phyloP scores from a whole-genome alignment of 1,284 basidiomycete species.

The Leccinum pachyderme region DNA sequence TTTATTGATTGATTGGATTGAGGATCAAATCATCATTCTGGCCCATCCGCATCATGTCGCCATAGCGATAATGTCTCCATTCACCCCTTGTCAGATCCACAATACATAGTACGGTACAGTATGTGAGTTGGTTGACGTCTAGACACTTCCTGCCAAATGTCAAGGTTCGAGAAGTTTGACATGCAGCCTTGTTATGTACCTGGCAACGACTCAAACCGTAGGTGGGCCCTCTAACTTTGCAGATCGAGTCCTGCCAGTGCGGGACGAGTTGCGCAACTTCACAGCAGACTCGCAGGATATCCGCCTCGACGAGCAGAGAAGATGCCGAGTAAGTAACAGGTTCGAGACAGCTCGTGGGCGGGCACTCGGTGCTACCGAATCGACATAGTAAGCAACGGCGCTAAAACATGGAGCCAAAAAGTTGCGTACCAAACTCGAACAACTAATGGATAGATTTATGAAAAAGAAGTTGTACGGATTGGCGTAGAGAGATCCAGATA shows the following conservation, averaged over 20 bases:
- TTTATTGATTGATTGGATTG: background rate
- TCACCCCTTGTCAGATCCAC: too few relatives aligned
- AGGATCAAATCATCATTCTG: background rate
- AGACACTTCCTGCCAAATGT: constrained; percentile 6
- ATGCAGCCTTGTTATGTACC: background rate
- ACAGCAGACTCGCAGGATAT: too few relatives aligned
- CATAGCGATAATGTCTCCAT: background rate
- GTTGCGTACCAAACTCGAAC: background rate
- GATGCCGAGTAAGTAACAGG: background rate
- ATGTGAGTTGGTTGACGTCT: background rate
- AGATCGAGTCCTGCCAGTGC: too few relatives aligned
- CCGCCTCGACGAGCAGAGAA: background rate
- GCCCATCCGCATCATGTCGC: background rate
- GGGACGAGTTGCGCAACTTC: too few relatives aligned
- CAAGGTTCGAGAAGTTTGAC: background rate
- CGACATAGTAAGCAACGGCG: background rate
- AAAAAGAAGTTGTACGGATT: background rate
- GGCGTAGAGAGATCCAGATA: background rate
- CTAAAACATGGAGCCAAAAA: background rate
- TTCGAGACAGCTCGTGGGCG: background rate
- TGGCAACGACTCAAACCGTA: background rate
- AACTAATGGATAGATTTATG: background rate
- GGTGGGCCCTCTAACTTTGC: too few relatives aligned
- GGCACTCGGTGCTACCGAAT: background rate
- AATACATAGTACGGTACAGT: background rate